These are phyloP conservation scores for Colletotrichum noveboracense DNA, from an alignment of 2,329 filamentous ascomycete species.

Conservation along the genomic window DNA sequence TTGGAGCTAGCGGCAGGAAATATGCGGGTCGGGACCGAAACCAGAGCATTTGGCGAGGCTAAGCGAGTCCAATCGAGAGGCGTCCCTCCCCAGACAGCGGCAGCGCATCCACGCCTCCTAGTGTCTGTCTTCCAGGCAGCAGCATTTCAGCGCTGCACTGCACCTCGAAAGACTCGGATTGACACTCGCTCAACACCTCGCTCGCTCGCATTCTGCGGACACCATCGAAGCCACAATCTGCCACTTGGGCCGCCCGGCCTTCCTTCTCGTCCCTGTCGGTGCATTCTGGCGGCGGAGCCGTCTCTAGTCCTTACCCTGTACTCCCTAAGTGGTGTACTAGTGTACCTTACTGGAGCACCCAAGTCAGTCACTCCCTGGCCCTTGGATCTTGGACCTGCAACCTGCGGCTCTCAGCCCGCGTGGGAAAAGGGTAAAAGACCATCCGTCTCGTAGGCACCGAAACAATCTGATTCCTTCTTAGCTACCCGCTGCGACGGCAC, in stretches of 20 bases:
- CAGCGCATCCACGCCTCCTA: neutral
- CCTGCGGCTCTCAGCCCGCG: neutral
- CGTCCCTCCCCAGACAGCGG: neutral
- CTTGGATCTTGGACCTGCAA: neutral
- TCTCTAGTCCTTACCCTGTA: neutral
- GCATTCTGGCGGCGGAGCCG: neutral
- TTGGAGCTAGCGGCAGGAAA: neutral
- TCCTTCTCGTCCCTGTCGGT: neutral
- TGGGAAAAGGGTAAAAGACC: constrained; percentile 2
- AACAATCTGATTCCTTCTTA: constrained; percentile 11
- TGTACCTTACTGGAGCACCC: neutral
- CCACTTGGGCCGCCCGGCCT: neutral
- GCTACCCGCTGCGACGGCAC: neutral
- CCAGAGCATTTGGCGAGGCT: neutral
- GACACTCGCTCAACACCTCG: neutral
- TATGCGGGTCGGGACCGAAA: neutral
- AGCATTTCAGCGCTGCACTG: constrained; percentile 10
- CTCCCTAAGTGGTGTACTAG: neutral
- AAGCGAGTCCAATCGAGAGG: neutral
- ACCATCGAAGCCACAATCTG: neutral
- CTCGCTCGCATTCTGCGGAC: neutral
- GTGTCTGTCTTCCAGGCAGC: constrained; percentile 10
- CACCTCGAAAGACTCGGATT: neutral
- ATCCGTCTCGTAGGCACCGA: constrained; percentile 16
- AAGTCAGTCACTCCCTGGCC: neutral